phyloP scores from a whole-genome alignment of 2,329 filamentous ascomycete species.

The Botrytis medusae region DNA sequence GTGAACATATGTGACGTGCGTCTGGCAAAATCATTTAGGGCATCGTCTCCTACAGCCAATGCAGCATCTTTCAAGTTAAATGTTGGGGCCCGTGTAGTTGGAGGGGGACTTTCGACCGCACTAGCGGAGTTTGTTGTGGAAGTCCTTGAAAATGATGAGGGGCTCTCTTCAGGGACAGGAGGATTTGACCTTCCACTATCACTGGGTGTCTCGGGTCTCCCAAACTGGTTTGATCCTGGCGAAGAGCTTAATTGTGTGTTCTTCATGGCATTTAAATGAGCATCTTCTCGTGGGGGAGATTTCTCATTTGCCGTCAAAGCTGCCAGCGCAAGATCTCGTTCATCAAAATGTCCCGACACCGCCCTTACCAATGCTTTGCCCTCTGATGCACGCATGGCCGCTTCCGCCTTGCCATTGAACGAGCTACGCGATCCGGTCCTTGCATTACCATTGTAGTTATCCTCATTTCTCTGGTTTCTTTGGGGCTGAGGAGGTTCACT shows the following conservation, averaged over 20 bases:
- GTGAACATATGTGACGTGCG: constrained; percentile 73
- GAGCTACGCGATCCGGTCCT: constrained; percentile 25
- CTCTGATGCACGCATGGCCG: constrained; percentile 61
- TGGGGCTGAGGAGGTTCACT: not conserved
- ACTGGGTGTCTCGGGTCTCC: constrained; percentile 23
- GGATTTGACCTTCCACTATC: constrained; percentile 19
- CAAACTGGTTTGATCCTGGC: constrained; percentile 22
- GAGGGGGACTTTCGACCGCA: constrained; percentile 21
- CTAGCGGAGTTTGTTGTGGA: not conserved
- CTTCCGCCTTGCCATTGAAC: constrained; percentile 48
- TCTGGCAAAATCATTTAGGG: constrained; percentile 66
- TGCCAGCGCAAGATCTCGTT: constrained; percentile 11
- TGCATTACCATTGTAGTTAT: not conserved
- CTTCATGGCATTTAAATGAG: constrained; percentile 35
- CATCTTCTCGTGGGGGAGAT: constrained; percentile 28
- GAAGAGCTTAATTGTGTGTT: constrained; percentile 28
- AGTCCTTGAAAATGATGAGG: not conserved
- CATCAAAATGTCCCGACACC: constrained; percentile 23
- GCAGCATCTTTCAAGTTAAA: constrained; percentile 34
- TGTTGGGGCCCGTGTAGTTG: constrained; percentile 26
- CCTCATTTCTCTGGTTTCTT: constrained; percentile 3
- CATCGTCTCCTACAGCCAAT: constrained; percentile 51
- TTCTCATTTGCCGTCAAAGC: constrained; percentile 21
- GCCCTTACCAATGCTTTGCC: constrained; percentile 54
- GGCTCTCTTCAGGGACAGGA: constrained; percentile 5